These are phyloP conservation scores for Protomyces arabidopsidicola DNA, from an alignment of 1,139 yeast species.

Conservation along the genomic window DNA sequence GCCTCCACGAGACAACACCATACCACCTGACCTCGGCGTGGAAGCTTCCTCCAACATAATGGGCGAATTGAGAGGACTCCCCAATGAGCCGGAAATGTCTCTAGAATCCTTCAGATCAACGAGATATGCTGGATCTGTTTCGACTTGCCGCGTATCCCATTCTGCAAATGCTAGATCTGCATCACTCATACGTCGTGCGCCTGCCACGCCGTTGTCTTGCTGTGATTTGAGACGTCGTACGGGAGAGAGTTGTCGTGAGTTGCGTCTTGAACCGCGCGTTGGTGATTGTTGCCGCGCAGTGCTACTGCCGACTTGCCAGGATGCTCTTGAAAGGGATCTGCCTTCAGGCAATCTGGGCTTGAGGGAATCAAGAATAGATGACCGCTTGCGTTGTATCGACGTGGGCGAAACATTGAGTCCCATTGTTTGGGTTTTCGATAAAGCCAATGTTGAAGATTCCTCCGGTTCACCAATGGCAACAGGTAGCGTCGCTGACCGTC, in stretches of 20 bases:
- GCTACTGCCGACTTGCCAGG: not conserved
- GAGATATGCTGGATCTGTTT: constrained; percentile 14
- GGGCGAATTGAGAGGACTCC: not conserved
- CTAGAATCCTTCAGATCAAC: constrained; percentile 18
- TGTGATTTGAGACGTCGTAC: not conserved
- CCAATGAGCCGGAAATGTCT: constrained; percentile 19
- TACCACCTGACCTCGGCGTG: not conserved
- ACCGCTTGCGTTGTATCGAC: constrained; percentile 7
- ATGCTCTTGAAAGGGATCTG: constrained; percentile 5
- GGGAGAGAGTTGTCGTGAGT: not conserved
- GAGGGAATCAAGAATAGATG: constrained; percentile 11
- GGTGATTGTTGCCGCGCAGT: not conserved
- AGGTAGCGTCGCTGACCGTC: not conserved
- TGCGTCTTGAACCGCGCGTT: not conserved
- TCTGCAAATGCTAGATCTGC: constrained; percentile 14
- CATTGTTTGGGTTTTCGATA: not conserved
- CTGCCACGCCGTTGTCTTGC: not conserved
- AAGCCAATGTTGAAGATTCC: not conserved
- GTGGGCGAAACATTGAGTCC: not conserved
- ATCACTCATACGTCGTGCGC: not conserved
- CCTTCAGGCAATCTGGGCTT: constrained; percentile 8
- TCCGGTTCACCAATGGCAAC: not conserved
- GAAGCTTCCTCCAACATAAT: not conserved
- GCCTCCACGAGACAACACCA: not conserved
- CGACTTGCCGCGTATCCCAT: constrained; percentile 24